Evolutionary conservation across 129 eudicot genomes (phyloP).

Genomic region (Pseudognaphalium luteoalbum): DNA sequence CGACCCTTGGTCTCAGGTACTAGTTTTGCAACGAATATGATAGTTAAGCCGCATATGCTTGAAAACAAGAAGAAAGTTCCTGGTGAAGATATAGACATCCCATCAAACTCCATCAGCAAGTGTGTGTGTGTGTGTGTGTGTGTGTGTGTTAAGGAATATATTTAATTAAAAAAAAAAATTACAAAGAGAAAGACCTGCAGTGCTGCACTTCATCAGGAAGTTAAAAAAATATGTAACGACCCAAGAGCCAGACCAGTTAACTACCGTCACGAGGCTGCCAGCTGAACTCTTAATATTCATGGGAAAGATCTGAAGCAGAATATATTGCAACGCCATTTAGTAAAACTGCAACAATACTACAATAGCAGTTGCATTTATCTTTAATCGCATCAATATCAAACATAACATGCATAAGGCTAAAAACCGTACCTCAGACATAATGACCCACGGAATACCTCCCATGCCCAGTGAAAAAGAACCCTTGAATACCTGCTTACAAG

Average conservation of each 20-base stretch:
- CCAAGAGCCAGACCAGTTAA: slow-evolving; percentile 91
- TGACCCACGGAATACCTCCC: slow-evolving; percentile 95
- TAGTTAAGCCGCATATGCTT: slow-evolving; percentile 48
- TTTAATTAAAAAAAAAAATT: no score
- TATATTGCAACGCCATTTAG: slow-evolving; percentile 9
- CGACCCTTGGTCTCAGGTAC: slow-evolving; percentile 76
- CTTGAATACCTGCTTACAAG: slow-evolving; percentile 48
- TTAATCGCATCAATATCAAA: neutral
- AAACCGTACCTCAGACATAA: slow-evolving; percentile 82
- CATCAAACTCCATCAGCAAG: no score
- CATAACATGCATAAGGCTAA: slow-evolving; percentile 6
- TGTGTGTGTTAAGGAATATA: no score
- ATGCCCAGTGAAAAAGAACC: slow-evolving; percentile 82
- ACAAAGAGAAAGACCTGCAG: slow-evolving; percentile 46
- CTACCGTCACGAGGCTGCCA: slow-evolving; percentile 83
- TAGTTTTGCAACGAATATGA: slow-evolving; percentile 59
- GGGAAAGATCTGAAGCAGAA: slow-evolving; percentile 67
- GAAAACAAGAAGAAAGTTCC: slow-evolving; percentile 81
- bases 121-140: no score
- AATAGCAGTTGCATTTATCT: no score
- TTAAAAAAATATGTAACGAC: slow-evolving; percentile 69
- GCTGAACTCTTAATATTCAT: slow-evolving; percentile 81
- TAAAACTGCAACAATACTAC: neutral
- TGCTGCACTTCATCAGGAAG: slow-evolving; percentile 70
- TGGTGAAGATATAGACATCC: slow-evolving; percentile 25